A percentile compares a stretch with the other conserved stretches of the same genome.
These are phyloP conservation scores for Stagonosporopsis rhizophila DNA, from an alignment of 2,329 filamentous ascomycete species.

Conservation along the genomic window DNA sequence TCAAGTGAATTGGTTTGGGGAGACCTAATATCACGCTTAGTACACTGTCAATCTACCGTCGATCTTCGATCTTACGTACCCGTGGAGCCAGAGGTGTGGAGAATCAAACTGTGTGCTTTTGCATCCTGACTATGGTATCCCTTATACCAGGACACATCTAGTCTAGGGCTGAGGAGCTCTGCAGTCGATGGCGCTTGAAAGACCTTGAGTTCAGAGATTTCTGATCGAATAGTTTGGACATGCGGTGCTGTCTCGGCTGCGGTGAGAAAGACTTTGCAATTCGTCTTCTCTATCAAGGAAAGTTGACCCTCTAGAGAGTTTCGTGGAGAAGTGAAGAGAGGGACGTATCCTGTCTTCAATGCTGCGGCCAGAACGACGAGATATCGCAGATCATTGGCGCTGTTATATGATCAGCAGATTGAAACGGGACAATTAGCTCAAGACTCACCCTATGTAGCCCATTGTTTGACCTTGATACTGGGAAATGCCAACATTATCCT, in stretches of 20 bases:
- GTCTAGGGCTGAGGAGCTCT: conserved; percentile 3
- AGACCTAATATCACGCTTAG: conserved; percentile 2
- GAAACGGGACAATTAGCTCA: too few species aligned
- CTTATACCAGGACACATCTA: not conserved
- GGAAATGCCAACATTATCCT: conserved; percentile 3
- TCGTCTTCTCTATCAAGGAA: conserved; percentile 8
- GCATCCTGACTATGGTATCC: not conserved
- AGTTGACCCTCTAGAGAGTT: conserved; percentile 13
- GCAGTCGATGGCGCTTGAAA: not conserved
- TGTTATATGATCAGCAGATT: not conserved
- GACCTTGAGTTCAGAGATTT: not conserved
- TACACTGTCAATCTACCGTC: not conserved
- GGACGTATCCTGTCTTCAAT: conserved; percentile 11
- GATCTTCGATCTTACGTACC: not conserved
- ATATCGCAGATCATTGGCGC: conserved; percentile 16
- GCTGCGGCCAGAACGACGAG: conserved; percentile 6
- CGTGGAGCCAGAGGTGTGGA: conserved; percentile 16
- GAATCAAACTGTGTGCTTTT: not conserved
- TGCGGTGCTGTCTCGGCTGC: conserved; percentile 1
- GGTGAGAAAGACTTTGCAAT: conserved; percentile 10
- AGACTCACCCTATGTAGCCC: conserved; percentile 13
- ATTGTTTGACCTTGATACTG: conserved; percentile 12
- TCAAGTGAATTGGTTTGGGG: conserved; percentile 12
- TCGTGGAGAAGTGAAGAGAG: conserved; percentile 9
- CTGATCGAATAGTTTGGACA: not conserved